Evolutionary conservation across 345 rosid genomes (phyloP).

Genomic region (Gossypium arboreum): DNA sequence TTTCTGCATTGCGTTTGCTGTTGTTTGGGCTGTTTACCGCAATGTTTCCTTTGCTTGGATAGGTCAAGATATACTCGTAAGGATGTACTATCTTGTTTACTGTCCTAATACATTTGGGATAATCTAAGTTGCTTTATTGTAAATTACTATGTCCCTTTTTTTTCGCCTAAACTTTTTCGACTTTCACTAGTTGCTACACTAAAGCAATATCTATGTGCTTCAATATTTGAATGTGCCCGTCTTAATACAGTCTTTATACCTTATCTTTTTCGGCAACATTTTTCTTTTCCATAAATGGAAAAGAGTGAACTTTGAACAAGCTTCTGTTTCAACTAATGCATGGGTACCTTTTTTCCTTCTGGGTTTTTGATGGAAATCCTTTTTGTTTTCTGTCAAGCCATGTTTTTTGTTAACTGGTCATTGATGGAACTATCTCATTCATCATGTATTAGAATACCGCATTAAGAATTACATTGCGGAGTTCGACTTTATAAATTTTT

Average conservation of each 20-base stretch:
- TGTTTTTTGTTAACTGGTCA: background rate
- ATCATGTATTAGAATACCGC: background rate
- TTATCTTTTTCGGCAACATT: background rate
- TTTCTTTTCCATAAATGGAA: background rate
- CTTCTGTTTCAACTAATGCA: background rate
- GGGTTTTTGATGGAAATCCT: background rate
- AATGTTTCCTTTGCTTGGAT: conserved; percentile 75
- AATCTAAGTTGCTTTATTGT: background rate
- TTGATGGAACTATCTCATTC: background rate
- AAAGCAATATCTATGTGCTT: background rate
- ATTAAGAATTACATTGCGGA: background rate
- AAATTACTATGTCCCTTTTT: background rate
- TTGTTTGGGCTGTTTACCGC: conserved; percentile 83
- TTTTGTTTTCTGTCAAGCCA: background rate
- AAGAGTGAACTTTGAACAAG: background rate
- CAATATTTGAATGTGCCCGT: background rate
- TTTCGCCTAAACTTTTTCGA: background rate
- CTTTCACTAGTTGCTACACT: background rate
- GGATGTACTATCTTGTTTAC: conserved; percentile 25
- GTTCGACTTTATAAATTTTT: conserved; percentile 12
- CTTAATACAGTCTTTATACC: background rate
- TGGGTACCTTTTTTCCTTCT: background rate
- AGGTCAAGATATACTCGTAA: conserved; percentile 96
- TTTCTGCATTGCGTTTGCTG: conserved; percentile 83
- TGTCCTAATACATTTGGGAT: background rate